Evolutionary conservation across 2,329 filamentous ascomycete genomes (phyloP).

Genomic region (Fusarium secorum): DNA sequence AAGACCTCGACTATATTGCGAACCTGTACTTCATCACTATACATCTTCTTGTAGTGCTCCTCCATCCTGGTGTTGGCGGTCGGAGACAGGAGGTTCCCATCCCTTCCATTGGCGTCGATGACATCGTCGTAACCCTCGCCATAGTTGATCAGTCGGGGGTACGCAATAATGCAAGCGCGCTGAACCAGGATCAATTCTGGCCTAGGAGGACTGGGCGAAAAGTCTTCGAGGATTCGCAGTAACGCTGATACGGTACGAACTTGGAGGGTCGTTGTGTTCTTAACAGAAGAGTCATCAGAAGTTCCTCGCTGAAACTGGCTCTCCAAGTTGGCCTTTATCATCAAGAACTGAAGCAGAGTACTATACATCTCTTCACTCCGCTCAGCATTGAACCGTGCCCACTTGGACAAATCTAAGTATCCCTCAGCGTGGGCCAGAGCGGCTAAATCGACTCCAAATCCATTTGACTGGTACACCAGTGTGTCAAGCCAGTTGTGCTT

Average conservation of each 20-base stretch:
- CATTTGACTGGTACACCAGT: conserved; percentile 78
- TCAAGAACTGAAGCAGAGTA: conserved; percentile 80
- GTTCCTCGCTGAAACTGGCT: conserved; percentile 71
- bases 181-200: conserved; percentile 82
- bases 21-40: conserved; percentile 87
- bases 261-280: conserved; percentile 76
- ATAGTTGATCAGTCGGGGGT: conserved; percentile 95
- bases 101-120: conserved; percentile 83
- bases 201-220: conserved; percentile 64
- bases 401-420: conserved; percentile 80
- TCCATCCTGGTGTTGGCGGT: conserved; percentile 93
- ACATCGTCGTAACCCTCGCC: conserved; percentile 91
- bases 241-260: conserved; percentile 86
- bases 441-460: conserved; percentile 86
- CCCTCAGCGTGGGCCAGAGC: conserved; percentile 84
- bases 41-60: conserved; percentile 98
- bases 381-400: conserved; percentile 76
- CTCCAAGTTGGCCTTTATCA: conserved; percentile 85
- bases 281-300: conserved; percentile 64
- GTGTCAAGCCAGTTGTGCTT: conserved; percentile 86
- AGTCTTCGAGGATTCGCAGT: conserved; percentile 80
- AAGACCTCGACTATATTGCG: conserved; percentile 85
- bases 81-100: conserved; percentile 80
- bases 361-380: conserved; percentile 72
- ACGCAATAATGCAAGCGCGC: conserved; percentile 87